Base-by-base conservation (phyloP, 208 protist species). In the Acanthamoeba rhysodes region DNA sequence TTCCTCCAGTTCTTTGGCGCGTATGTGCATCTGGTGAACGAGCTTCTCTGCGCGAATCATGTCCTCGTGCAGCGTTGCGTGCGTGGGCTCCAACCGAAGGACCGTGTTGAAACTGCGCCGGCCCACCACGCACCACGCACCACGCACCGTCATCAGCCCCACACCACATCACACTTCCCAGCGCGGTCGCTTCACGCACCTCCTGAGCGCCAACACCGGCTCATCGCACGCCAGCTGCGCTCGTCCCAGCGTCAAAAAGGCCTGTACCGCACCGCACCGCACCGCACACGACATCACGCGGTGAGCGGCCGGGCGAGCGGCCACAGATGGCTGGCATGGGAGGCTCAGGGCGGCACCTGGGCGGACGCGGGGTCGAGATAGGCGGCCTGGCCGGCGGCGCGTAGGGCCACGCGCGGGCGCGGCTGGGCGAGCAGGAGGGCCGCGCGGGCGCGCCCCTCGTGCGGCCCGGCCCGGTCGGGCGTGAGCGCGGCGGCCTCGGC, bases 151-250 rank as follows among this genome's bases (percentile, higher is more conserved):
- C 27, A 2, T 50, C 0, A 72, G 41, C 74, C 27, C 3, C 8
- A 5, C 10, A 1, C 9, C 20, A 27, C 24, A 82, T 3, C 29
- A 1, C 22, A n/a, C n/a, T n/a, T n/a, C n/a, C n/a, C n/a, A n/a
- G n/a, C n/a, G n/a, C n/a, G n/a, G n/a, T n/a, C n/a, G n/a, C 2
- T 14, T 4, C 4, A 1, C 66, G 12, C 41, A 82, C 74, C 74
- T 82, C 4, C 78, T 37, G 9, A 85, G 48, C 7, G 78, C 78
- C 45, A 85, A 45, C 37, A 85, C 78, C 4, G 78, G 78, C 50
- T 85, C 78, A 27, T 85, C 78, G 50, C 78, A 85, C 9, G 78
- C 78, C 78, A 85, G 48, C 78, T 85, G 78, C 45, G 78, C 78
- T 32, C 78, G 37, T 4, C 78, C 78, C 50, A 85, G 50, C 27